These are phyloP conservation scores for Cajanus cajan DNA, from an alignment of 306 rosid genomes.

Conservation along the genomic window DNA sequence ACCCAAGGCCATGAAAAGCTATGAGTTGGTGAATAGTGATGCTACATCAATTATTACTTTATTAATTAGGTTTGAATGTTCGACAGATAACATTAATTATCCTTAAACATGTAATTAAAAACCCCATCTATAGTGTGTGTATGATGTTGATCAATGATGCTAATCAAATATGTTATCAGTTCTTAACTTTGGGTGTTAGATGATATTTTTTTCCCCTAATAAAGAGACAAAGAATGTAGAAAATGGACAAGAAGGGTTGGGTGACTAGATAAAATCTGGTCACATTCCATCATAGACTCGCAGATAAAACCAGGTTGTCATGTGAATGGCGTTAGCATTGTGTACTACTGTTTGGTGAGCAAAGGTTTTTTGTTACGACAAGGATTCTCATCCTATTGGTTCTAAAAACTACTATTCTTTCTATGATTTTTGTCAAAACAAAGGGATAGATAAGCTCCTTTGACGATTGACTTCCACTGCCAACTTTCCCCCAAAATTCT, in stretches of 20 bases:
- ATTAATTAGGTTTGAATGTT: too few relatives aligned
- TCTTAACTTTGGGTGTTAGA: too few relatives aligned
- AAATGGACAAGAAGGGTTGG: not conserved
- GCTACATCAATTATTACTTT: too few relatives aligned
- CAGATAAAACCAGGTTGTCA: not conserved
- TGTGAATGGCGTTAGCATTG: not conserved
- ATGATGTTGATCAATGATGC: too few relatives aligned
- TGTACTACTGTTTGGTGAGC: not conserved
- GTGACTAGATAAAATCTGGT: not conserved
- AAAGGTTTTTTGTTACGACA: not conserved
- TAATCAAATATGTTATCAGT: too few relatives aligned
- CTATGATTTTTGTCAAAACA: not conserved
- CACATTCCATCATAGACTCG: not conserved
- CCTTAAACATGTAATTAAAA: too few relatives aligned
- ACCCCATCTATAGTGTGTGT: too few relatives aligned
- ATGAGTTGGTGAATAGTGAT: not conserved
- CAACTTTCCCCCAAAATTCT: not conserved
- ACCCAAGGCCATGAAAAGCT: not conserved
- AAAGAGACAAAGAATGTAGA: too few relatives aligned
- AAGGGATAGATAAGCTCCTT: conserved; percentile 30
- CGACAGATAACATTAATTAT: too few relatives aligned
- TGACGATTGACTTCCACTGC: conserved; percentile 18
- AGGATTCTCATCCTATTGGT: conserved; percentile 9
- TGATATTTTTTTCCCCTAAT: too few relatives aligned
- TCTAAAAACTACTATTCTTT: not conserved